Conservation (phyloP, 768 basidiomycete species). For the Suillus clintonianus region DNA sequence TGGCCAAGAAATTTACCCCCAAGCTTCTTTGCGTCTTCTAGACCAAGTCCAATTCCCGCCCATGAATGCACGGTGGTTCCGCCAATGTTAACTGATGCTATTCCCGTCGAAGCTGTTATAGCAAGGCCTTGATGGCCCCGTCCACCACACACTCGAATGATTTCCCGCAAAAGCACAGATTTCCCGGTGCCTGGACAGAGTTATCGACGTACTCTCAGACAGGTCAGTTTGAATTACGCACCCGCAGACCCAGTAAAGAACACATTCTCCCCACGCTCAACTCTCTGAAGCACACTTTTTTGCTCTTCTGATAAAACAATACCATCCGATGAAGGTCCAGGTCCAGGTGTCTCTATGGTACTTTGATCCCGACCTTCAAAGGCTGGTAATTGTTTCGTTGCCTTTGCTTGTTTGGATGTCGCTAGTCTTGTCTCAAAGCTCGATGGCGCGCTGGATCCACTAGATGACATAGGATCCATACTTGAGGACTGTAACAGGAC, state of each 20-base stretch:
- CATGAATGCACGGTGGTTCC: constrained; percentile 81
- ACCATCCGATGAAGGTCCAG: constrained; percentile 9
- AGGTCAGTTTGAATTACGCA: constrained; percentile 23
- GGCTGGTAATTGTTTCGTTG: not conserved
- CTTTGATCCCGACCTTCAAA: not conserved
- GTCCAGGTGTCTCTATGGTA: not conserved
- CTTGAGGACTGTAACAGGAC: not conserved
- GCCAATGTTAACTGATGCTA: constrained; percentile 82
- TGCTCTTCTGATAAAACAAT: constrained; percentile 56
- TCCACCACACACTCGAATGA: constrained; percentile 54
- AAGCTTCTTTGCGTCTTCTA: constrained; percentile 52
- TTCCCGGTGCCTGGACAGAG: constrained; percentile 68
- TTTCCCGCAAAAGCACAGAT: constrained; percentile 76
- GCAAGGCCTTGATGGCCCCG: constrained; percentile 46
- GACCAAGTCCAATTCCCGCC: constrained; percentile 80
- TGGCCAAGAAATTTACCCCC: constrained; percentile 54
- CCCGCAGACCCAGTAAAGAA: constrained; percentile 91
- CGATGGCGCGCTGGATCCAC: not conserved
- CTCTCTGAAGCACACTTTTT: constrained; percentile 46
- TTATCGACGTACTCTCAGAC: constrained; percentile 2
- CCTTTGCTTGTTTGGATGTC: not conserved
- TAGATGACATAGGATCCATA: not conserved
- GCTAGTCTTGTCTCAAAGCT: not conserved
- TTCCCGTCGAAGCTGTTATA: constrained; percentile 80
- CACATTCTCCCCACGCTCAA: constrained; percentile 62